phyloP scores from a whole-genome alignment of 805 yeast species.

The Kodamaea neixiangensis region DNA sequence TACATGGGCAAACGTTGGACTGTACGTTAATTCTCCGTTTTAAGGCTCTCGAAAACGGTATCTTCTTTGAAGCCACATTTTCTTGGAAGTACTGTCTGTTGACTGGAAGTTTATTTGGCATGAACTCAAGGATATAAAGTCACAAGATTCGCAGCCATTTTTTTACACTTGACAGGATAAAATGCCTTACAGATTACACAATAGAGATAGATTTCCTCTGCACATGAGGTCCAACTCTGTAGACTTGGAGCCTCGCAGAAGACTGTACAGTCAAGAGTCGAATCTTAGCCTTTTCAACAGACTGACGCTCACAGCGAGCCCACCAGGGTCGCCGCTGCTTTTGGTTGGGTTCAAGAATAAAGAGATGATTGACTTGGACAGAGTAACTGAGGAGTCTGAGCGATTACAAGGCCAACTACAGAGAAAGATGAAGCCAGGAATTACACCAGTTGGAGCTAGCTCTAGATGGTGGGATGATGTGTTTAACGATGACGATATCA shows the following conservation, averaged over 20 bases:
- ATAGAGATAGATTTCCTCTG: background rate
- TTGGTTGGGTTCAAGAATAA: background rate
- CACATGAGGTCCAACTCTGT: conserved; percentile 8
- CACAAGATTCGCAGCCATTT: conserved; percentile 1
- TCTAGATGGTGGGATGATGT: conserved; percentile 7
- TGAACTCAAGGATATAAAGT: background rate
- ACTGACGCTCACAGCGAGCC: background rate
- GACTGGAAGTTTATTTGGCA: background rate
- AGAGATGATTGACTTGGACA: background rate
- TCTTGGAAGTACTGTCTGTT: background rate
- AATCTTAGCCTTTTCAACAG: background rate
- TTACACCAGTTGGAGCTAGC: background rate
- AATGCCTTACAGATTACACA: background rate
- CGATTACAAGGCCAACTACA: conserved; percentile 3
- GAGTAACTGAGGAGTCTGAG: background rate
- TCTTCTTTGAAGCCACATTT: background rate
- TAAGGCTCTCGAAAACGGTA: background rate
- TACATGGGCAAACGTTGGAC: background rate
- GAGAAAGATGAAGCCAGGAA: background rate
- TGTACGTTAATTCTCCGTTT: background rate
- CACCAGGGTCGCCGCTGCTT: conserved; percentile 1
- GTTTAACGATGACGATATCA: background rate
- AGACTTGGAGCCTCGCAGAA: conserved; percentile 2
- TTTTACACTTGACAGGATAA: background rate
- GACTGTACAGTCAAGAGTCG: conserved; percentile 3